Conservation (phyloP, 805 yeast genomes). For the Metschnikowia reukaufii region DNA sequence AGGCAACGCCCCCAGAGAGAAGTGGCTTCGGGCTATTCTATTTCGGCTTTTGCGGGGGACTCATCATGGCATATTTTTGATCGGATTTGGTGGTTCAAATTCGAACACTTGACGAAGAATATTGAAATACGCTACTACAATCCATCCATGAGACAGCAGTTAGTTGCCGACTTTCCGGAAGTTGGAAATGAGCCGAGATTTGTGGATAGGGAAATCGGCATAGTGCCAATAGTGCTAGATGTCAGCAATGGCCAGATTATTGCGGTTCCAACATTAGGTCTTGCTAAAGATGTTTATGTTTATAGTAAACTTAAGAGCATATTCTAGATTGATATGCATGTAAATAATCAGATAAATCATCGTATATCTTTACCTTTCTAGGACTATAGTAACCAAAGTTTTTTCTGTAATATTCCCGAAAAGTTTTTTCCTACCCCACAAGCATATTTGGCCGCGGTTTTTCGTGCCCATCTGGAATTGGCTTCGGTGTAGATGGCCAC, state of each 20-base stretch:
- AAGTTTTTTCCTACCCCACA: no score
- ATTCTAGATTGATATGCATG: not conserved
- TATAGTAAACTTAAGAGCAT: conserved; percentile 1
- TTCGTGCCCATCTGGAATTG: no score
- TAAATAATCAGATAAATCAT: not conserved
- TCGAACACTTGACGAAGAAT: not conserved
- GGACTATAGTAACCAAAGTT: no score
- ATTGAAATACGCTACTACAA: conserved; percentile 1
- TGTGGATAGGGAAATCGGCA: not conserved
- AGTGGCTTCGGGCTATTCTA: not conserved
- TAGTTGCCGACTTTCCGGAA: not conserved
- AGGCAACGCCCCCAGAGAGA: conserved; percentile 11
- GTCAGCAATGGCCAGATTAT: not conserved
- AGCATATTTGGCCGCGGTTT: no score
- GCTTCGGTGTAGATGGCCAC: no score
- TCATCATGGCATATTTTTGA: conserved; percentile 14
- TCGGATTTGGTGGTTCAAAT: conserved; percentile 19
- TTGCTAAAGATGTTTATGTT: conserved; percentile 2
- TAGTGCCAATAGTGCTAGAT: conserved; percentile 3
- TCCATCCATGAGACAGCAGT: not conserved
- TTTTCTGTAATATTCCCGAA: no score
- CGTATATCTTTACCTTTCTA: no score
- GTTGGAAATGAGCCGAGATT: not conserved
- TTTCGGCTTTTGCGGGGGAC: not conserved
- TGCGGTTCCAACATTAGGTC: conserved; percentile 7